Conservation (phyloP, 1,284 basidiomycete species). For the Megacollybia platyphylla region DNA sequence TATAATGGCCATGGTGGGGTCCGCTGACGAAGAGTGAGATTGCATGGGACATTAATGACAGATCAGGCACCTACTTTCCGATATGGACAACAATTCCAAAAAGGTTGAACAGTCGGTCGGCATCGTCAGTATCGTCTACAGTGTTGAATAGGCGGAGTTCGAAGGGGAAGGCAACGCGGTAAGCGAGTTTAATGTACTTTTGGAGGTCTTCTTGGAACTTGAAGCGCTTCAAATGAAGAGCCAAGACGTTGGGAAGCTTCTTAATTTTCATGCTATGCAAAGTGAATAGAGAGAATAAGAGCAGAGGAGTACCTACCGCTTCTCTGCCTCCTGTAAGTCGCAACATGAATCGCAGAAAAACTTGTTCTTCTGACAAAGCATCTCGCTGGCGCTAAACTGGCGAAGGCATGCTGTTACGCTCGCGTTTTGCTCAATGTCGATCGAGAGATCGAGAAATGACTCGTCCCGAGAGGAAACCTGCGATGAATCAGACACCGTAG, state of each 20-base stretch:
- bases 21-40: conserved; percentile 41
- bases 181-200: conserved; percentile 88
- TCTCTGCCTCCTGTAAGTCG: conserved; percentile 94
- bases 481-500: conserved; percentile 5
- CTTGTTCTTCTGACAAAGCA: conserved; percentile 96
- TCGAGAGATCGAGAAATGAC: conserved; percentile 91
- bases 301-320: conserved; percentile 47
- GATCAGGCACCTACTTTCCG: conserved; percentile 61
- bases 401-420: conserved; percentile 91
- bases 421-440: conserved; percentile 96
- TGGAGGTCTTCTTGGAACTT: conserved; percentile 89
- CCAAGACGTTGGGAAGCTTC: conserved; percentile 86
- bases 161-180: conserved; percentile 92
- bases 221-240: conserved; percentile 94
- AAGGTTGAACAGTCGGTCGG: conserved; percentile 83
- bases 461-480: conserved; percentile 94
- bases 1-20: conserved; percentile 94
- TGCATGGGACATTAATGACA: conserved; percentile 5
- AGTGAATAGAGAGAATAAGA: conserved; percentile 2
- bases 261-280: conserved; percentile 89
- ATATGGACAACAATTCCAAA: conserved; percentile 97
- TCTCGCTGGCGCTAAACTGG: conserved; percentile 95
- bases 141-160: conserved; percentile 95
- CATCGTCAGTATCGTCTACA: conserved; percentile 84
- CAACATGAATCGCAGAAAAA: conserved; percentile 98